A percentile compares a stretch with the other conserved stretches of the same genome.
phyloP scores from a whole-genome alignment of 345 rosid species.

The Salix arbutifolia region DNA sequence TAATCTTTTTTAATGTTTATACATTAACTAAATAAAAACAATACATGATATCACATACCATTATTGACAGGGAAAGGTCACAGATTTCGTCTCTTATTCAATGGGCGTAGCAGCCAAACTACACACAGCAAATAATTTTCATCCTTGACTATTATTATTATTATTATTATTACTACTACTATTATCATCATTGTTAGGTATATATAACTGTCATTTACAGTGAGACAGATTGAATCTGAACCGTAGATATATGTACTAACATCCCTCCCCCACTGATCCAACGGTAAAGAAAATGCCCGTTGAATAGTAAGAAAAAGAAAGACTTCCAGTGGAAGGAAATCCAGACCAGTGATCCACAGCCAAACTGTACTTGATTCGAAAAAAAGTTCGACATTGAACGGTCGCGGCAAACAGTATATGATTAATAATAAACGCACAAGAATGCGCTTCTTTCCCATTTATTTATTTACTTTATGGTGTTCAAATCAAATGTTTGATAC shows the following conservation, averaged over 20 bases:
- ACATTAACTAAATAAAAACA: too few relatives aligned
- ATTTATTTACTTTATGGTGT: not conserved
- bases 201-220: too few relatives aligned
- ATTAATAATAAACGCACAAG: not conserved
- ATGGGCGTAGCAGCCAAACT: too few relatives aligned
- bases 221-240: too few relatives aligned
- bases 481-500: not conserved
- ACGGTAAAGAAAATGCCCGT: not conserved
- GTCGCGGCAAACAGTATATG: constrained; percentile 14
- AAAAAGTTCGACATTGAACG: not conserved
- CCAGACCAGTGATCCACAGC: not conserved
- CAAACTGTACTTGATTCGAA: not conserved
- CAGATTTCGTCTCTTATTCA: not conserved
- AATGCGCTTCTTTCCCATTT: not conserved
- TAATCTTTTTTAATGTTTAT: too few relatives aligned
- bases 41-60: not conserved
- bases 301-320: not conserved
- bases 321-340: not conserved
- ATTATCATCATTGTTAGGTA: too few relatives aligned
- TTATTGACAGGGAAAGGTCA: not conserved
- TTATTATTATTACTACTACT: too few relatives aligned
- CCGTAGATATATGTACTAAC: not conserved
- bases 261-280: not conserved
- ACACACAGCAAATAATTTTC: too few relatives aligned
- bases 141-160: too few relatives aligned